A percentile compares a stretch with the other conserved stretches of the same genome.
Evolutionary conservation across 2,329 filamentous ascomycete genomes (phyloP).

Genomic region (Orbilia javanica): DNA sequence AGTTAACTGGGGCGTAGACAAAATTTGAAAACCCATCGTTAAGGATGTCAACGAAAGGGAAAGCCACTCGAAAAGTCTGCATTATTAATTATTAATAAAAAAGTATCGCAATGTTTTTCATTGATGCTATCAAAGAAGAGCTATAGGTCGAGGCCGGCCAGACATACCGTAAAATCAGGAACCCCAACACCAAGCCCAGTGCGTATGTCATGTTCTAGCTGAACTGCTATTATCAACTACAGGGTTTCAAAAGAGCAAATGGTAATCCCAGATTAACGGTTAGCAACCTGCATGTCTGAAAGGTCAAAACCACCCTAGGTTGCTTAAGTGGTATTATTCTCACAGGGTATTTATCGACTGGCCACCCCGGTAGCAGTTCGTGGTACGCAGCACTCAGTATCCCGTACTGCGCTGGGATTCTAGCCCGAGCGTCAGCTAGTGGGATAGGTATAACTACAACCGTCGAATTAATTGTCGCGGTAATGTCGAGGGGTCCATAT

Average conservation of each 20-base stretch:
- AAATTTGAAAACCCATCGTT: conserved; percentile 70
- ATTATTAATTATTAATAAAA: no score
- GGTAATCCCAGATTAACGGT: background rate
- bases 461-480: conserved; percentile 71
- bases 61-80: conserved; percentile 70
- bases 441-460: conserved; percentile 70
- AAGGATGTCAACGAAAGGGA: conserved; percentile 71
- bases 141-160: no score
- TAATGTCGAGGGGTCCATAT: conserved; percentile 68
- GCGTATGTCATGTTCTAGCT: conserved; percentile 70
- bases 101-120: background rate
- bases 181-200: conserved; percentile 65
- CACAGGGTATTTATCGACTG: conserved; percentile 70
- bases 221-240: conserved; percentile 66
- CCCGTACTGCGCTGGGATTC: conserved; percentile 69
- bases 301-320: background rate
- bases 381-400: conserved; percentile 70
- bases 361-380: conserved; percentile 68
- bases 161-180: conserved; percentile 69
- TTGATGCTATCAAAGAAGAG: conserved; percentile 42
- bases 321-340: background rate
- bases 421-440: conserved; percentile 66
- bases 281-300: background rate
- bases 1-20: conserved; percentile 68
- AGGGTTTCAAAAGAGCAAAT: no score